These are phyloP conservation scores for Karstenula rhodostoma DNA, from an alignment of 2,329 filamentous ascomycete genomes.

Conservation along the genomic window DNA sequence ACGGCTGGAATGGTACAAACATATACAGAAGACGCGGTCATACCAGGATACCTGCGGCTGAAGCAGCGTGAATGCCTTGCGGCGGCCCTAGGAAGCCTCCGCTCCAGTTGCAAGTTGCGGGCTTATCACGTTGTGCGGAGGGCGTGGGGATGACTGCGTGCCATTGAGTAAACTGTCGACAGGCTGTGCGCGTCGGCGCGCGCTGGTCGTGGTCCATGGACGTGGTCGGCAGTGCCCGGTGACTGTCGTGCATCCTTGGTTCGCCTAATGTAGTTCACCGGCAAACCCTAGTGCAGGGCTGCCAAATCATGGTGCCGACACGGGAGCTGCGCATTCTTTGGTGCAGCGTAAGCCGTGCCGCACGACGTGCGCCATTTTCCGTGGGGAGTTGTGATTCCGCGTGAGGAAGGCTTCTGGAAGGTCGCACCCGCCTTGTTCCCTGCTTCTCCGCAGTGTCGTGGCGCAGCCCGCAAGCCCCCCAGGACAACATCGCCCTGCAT, in stretches of 20 bases:
- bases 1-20: constrained; percentile 16
- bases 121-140: constrained; percentile 27
- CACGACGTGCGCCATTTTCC: constrained; percentile 14
- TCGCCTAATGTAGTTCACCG: constrained; percentile 14
- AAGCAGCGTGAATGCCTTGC: constrained; percentile 25
- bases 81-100: background rate
- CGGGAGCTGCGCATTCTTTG: background rate
- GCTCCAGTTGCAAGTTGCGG: constrained; percentile 19
- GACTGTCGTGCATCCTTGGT: constrained; percentile 1
- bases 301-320: background rate
- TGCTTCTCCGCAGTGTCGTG: constrained; percentile 5
- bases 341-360: background rate
- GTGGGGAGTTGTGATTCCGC: background rate
- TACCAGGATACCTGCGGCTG: constrained; percentile 24
- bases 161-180: constrained; percentile 17
- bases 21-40: constrained; percentile 18
- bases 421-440: constrained; percentile 10
- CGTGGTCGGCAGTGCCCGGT: constrained; percentile 8
- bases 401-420: constrained; percentile 29
- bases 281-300: background rate
- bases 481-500: background rate
- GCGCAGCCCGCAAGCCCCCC: constrained; percentile 5
- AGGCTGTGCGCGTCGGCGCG: constrained; percentile 22
- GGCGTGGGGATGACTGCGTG: constrained; percentile 21
- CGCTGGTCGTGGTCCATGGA: constrained; percentile 13